phyloP scores from a whole-genome alignment of 306 rosid species.

The Carpinus viminea region DNA sequence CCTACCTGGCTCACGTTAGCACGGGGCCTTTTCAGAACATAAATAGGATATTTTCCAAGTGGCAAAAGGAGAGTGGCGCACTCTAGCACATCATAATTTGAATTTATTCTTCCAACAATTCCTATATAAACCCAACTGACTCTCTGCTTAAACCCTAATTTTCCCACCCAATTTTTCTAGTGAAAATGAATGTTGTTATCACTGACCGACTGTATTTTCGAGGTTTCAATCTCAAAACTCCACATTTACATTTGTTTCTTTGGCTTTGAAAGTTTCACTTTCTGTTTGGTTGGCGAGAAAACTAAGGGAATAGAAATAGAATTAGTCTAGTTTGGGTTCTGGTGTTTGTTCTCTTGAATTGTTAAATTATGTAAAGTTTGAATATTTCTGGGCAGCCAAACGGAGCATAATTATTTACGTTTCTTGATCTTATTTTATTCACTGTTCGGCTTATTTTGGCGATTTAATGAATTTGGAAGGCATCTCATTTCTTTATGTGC shows the following conservation, averaged over 20 bases:
- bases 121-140: slow-evolving; percentile 12
- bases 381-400: neutral
- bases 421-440: neutral
- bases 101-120: slow-evolving; percentile 9
- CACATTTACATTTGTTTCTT: neutral
- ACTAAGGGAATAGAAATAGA: neutral
- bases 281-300: slow-evolving; percentile 15
- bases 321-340: neutral
- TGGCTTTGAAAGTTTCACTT: neutral
- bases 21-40: neutral
- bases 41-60: neutral
- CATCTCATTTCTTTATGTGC: neutral
- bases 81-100: neutral
- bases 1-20: slow-evolving; percentile 2
- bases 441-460: neutral
- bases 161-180: slow-evolving; percentile 4
- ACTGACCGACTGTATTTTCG: slow-evolving; percentile 14
- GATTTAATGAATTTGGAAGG: neutral
- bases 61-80: neutral
- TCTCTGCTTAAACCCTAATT: slow-evolving; percentile 33
- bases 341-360: neutral
- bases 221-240: slow-evolving; percentile 37
- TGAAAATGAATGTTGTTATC: slow-evolving; percentile 35
- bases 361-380: neutral
- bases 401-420: neutral